Evolutionary conservation across 192 early-diverging fungal genomes (phyloP).

Genomic region (Chytriomyces confervae): DNA sequence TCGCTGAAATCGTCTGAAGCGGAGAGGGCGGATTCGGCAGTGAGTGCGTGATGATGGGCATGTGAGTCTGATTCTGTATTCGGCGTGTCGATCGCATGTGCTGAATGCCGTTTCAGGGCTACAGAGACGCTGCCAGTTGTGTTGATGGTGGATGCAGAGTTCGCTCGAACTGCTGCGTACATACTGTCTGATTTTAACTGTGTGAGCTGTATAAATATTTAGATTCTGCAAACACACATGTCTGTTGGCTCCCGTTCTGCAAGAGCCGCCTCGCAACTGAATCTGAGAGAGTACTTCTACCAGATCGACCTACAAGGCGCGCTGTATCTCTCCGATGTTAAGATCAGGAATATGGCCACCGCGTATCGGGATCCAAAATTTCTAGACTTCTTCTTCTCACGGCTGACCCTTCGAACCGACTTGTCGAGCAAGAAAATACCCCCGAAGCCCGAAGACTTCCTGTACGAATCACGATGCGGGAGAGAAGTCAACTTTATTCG

Average conservation of each 20-base stretch:
- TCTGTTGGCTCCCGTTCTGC: not conserved
- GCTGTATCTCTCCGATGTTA: not conserved
- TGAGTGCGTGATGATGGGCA: too few species aligned
- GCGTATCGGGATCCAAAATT: slow-evolving; percentile 41
- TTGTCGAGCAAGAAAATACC: not conserved
- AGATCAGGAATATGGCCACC: slow-evolving; percentile 6
- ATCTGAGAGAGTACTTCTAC: slow-evolving; percentile 2
- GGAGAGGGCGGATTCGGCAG: not conserved
- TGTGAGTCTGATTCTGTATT: too few species aligned
- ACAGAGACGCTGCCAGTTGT: too few species aligned
- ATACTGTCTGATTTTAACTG: too few species aligned
- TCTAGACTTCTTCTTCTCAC: slow-evolving; percentile 48
- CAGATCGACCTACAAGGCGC: slow-evolving; percentile 15
- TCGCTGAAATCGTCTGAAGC: not conserved
- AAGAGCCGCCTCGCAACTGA: not conserved
- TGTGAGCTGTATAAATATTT: too few species aligned
- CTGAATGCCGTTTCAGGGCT: too few species aligned
- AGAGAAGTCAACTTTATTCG: slow-evolving; percentile 45
- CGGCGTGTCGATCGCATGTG: too few species aligned
- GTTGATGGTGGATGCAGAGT: too few species aligned
- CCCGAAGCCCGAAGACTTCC: not conserved
- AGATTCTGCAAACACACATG: not conserved
- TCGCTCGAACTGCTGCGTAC: too few species aligned
- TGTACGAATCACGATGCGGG: slow-evolving; percentile 45
- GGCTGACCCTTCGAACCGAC: slow-evolving; percentile 20